Percentiles rank a stretch among this genome's conserved stretches.
phyloP scores from a whole-genome alignment of 2,329 filamentous ascomycete species.

The Fusarium guadeloupense region DNA sequence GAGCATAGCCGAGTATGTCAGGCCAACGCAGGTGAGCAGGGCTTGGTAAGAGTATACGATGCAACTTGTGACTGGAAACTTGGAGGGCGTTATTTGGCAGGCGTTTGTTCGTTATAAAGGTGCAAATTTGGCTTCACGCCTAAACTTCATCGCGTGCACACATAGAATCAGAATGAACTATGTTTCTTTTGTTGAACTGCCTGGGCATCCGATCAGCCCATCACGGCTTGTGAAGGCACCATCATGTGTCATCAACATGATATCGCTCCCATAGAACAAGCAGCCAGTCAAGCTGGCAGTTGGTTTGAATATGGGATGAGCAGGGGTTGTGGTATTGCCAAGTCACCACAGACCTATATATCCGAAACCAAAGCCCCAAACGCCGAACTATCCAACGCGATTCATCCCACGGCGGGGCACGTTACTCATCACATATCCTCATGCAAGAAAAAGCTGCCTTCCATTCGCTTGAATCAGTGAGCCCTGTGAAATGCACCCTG shows the following conservation, averaged over 20 bases:
- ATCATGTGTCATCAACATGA: background rate
- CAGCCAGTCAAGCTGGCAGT: background rate
- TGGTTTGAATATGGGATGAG: background rate
- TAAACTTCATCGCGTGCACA: background rate
- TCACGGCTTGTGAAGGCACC: background rate
- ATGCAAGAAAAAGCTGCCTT: conserved; percentile 26
- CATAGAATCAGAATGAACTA: conserved; percentile 5
- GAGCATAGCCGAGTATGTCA: conserved; percentile 33
- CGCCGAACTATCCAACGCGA: conserved; percentile 27
- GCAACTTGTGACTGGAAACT: conserved; percentile 1
- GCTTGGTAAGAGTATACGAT: conserved; percentile 12
- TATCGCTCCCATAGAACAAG: background rate
- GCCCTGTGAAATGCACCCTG: conserved; percentile 18
- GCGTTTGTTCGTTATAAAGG: conserved; percentile 14
- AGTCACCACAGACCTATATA: conserved; percentile 18
- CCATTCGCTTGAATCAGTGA: conserved; percentile 22
- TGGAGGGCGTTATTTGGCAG: background rate
- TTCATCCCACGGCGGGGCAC: conserved; percentile 19
- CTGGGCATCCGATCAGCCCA: background rate
- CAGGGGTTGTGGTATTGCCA: conserved; percentile 10
- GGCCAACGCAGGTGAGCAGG: conserved; percentile 16
- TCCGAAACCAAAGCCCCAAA: conserved; percentile 10
- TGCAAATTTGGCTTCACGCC: conserved; percentile 2
- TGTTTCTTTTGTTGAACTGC: background rate
- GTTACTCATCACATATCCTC: conserved; percentile 18